phyloP scores from a whole-genome alignment of 2,329 filamentous ascomycete species.

The Colletotrichum abscissum region DNA sequence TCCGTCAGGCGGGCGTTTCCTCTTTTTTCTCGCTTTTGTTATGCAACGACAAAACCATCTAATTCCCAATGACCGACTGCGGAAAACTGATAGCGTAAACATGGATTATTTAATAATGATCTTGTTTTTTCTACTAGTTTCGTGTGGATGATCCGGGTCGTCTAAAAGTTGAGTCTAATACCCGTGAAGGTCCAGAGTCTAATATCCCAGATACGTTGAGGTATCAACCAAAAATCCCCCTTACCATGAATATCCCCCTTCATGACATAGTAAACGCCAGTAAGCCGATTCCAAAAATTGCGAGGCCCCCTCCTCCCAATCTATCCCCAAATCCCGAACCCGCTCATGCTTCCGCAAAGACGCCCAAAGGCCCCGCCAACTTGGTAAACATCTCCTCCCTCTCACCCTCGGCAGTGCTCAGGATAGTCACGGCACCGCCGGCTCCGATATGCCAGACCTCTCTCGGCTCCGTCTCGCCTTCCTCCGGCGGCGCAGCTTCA shows the following conservation, averaged over 20 bases:
- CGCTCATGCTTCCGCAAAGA: slow-evolving; percentile 52
- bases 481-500: slow-evolving; percentile 52
- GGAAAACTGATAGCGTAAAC: background rate
- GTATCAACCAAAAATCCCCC: slow-evolving; percentile 34
- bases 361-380: slow-evolving; percentile 66
- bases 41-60: slow-evolving; percentile 5
- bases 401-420: slow-evolving; percentile 84
- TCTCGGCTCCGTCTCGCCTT: slow-evolving; percentile 44
- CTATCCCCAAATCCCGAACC: background rate
- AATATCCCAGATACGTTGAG: slow-evolving; percentile 40
- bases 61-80: background rate
- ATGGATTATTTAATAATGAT: background rate
- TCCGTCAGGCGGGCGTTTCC: slow-evolving; percentile 31
- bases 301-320: background rate
- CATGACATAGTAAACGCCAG: slow-evolving; percentile 7
- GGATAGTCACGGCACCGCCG: slow-evolving; percentile 87
- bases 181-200: slow-evolving; percentile 37
- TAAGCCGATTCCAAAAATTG: background rate
- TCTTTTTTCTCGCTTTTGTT: slow-evolving; percentile 3
- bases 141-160: slow-evolving; percentile 25
- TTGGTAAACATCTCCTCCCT: slow-evolving; percentile 92
- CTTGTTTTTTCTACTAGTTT: background rate
- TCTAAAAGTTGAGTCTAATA: slow-evolving; percentile 39
- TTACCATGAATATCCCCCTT: slow-evolving; percentile 1
- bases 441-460: slow-evolving; percentile 88